Percentiles rank a stretch among this genome's conserved stretches.
These are phyloP conservation scores for Emmonsiellopsis sp. DNA, from an alignment of 2,329 filamentous ascomycete genomes.

Conservation along the genomic window DNA sequence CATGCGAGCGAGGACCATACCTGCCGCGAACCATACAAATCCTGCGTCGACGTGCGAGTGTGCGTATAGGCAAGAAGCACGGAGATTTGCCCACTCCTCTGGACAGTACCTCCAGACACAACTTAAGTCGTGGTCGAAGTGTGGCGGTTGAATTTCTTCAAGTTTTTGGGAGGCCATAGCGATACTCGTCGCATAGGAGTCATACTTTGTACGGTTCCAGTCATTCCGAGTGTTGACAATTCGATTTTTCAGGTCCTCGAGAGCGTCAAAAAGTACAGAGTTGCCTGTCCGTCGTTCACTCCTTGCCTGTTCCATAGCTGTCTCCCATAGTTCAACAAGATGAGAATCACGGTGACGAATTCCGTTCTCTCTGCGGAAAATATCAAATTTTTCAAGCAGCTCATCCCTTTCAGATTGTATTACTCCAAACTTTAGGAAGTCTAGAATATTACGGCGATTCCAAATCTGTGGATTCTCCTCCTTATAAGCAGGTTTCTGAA, in stretches of 20 bases:
- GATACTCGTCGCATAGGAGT: constrained; percentile 15
- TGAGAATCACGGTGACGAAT: constrained; percentile 22
- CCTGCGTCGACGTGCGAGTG: constrained; percentile 16
- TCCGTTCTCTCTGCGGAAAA: constrained; percentile 16
- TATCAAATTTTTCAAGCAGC: constrained; percentile 23
- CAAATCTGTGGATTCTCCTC: constrained; percentile 10
- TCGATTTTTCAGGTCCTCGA: constrained; percentile 14
- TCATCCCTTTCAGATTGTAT: constrained; percentile 21
- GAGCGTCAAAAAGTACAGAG: neutral
- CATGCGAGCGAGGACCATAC: constrained; percentile 20
- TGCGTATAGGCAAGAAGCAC: constrained; percentile 26
- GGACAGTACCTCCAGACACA: constrained; percentile 25
- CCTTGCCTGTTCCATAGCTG: constrained; percentile 16
- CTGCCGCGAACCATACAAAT: constrained; percentile 18
- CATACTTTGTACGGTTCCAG: constrained; percentile 15
- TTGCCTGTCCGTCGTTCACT: constrained; percentile 5
- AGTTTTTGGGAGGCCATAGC: constrained; percentile 20
- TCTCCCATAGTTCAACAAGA: constrained; percentile 24
- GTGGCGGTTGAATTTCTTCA: constrained; percentile 21
- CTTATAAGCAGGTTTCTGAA: constrained; percentile 30
- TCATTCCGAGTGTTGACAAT: constrained; percentile 13
- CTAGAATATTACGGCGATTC: constrained; percentile 31
- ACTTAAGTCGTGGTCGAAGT: constrained; percentile 22
- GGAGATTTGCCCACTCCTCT: constrained; percentile 23
- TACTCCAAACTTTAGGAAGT: constrained; percentile 35